Conservation (phyloP, 2,329 filamentous ascomycete species). For the Exserohilum rostratum region DNA sequence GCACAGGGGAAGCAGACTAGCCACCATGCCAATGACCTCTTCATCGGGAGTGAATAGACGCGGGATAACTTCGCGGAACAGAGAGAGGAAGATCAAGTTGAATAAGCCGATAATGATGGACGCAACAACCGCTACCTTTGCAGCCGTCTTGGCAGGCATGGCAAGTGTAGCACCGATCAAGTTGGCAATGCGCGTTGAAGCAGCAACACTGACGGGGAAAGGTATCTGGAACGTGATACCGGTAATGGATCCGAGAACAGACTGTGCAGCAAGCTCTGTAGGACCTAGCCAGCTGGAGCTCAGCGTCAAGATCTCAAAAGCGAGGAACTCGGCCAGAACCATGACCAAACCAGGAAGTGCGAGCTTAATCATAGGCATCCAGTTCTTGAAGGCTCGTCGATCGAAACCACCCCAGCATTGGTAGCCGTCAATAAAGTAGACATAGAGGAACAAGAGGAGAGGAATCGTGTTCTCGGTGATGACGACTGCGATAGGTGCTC, state of each 20-base stretch:
- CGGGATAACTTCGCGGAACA: slow-evolving; percentile 75
- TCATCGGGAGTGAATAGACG: slow-evolving; percentile 73
- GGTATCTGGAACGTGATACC: slow-evolving; percentile 88
- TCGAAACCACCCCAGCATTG: slow-evolving; percentile 85
- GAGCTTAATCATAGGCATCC: slow-evolving; percentile 83
- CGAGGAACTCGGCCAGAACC: slow-evolving; percentile 91
- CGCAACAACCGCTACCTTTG: slow-evolving; percentile 74
- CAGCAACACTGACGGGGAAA: slow-evolving; percentile 87
- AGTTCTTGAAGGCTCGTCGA: slow-evolving; percentile 72
- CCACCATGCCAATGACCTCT: slow-evolving; percentile 70
- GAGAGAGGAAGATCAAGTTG: slow-evolving; percentile 73
- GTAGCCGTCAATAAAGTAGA: slow-evolving; percentile 71
- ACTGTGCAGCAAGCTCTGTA: slow-evolving; percentile 84
- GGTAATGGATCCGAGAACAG: slow-evolving; percentile 77
- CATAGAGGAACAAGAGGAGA: slow-evolving; percentile 73
- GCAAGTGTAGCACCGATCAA: slow-evolving; percentile 86
- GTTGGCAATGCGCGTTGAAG: slow-evolving; percentile 87
- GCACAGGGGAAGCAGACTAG: slow-evolving; percentile 75
- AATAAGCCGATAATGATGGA: slow-evolving; percentile 75
- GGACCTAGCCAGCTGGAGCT: slow-evolving; percentile 79
- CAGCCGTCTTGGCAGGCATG: slow-evolving; percentile 78
- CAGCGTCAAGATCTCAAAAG: slow-evolving; percentile 91
- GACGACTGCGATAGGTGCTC: slow-evolving; percentile 77
- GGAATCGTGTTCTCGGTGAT: slow-evolving; percentile 79
- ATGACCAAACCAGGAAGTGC: slow-evolving; percentile 89